Evolutionary conservation across 768 basidiomycete species (phyloP).

Genomic region (Auriscalpium vulgare): DNA sequence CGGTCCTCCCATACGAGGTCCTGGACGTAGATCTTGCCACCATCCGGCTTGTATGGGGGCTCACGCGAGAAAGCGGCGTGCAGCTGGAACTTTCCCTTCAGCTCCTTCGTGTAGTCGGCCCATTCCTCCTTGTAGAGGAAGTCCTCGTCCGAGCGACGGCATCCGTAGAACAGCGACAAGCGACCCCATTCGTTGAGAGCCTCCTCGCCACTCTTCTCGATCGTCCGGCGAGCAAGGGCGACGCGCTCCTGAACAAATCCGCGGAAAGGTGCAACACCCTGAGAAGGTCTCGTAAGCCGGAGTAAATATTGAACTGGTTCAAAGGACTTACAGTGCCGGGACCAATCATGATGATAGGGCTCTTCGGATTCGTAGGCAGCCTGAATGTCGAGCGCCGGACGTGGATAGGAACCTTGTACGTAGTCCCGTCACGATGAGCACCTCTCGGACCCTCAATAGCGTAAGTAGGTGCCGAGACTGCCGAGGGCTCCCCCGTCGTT

Average conservation of each 20-base stretch:
- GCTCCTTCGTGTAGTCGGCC: constrained; percentile 78
- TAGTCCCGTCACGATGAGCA: constrained; percentile 60
- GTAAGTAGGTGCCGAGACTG: constrained; percentile 56
- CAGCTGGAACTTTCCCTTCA: constrained; percentile 87
- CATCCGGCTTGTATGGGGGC: constrained; percentile 76
- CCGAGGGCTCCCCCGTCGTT: constrained; percentile 28
- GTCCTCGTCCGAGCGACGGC: constrained; percentile 82
- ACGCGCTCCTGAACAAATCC: constrained; percentile 98
- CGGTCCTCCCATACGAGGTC: constrained; percentile 88
- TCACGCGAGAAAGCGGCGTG: constrained; percentile 89
- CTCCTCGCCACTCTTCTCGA: constrained; percentile 92
- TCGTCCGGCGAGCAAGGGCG: constrained; percentile 86
- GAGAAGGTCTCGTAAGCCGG: constrained; percentile 5
- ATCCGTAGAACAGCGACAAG: constrained; percentile 94
- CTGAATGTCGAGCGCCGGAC: constrained; percentile 96
- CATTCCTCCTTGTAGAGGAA: constrained; percentile 95
- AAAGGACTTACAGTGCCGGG: constrained; percentile 81
- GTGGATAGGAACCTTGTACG: constrained; percentile 87
- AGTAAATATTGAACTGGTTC: neutral
- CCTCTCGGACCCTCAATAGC: constrained; percentile 87
- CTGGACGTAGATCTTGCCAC: constrained; percentile 98
- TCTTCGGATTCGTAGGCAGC: constrained; percentile 95
- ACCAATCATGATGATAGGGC: constrained; percentile 97
- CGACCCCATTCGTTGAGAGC: constrained; percentile 93
- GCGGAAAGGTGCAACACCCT: constrained; percentile 99